Evolutionary conservation across 75 land plant genomes (phyloP).

Genomic region (Pinus albicaulis): DNA sequence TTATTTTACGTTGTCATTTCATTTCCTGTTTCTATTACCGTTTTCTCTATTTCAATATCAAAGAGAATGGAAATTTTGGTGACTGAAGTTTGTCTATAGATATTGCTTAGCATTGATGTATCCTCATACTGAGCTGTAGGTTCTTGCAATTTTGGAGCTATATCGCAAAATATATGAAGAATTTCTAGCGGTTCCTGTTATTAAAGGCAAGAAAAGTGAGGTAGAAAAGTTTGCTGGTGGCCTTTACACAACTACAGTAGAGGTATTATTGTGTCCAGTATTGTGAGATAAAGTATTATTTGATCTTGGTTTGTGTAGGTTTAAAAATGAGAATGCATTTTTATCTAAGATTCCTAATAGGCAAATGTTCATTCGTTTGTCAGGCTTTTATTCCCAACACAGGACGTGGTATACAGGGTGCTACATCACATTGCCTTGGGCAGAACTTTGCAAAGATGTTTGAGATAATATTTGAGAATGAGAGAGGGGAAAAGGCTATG

Average conservation of each 20-base stretch:
- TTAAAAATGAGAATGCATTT: not conserved
- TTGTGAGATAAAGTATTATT: not conserved
- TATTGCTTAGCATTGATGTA: not conserved
- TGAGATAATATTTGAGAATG: constrained; percentile 92
- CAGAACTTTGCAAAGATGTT: constrained; percentile 99
- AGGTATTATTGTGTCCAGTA: constrained; percentile 46
- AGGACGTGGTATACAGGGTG: constrained; percentile 98
- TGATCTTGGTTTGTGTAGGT: not conserved
- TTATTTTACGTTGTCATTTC: not conserved
- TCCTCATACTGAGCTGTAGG: constrained; percentile 40
- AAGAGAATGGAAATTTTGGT: not conserved
- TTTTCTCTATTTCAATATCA: not conserved
- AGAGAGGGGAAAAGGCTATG: constrained; percentile 83
- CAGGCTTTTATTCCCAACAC: constrained; percentile 98
- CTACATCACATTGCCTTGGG: constrained; percentile 99
- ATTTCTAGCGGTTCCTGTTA: constrained; percentile 86
- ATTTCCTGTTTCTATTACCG: not conserved
- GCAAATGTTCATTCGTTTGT: not conserved
- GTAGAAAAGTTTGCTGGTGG: constrained; percentile 99
- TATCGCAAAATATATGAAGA: constrained; percentile 97
- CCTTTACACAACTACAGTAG: constrained; percentile 95
- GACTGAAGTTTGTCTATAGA: not conserved
- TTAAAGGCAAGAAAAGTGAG: constrained; percentile 95
- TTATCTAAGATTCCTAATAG: not conserved
- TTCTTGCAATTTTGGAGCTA: constrained; percentile 78